phyloP scores from a whole-genome alignment of 2,329 filamentous ascomycete species.

The Hysterium pulicare region DNA sequence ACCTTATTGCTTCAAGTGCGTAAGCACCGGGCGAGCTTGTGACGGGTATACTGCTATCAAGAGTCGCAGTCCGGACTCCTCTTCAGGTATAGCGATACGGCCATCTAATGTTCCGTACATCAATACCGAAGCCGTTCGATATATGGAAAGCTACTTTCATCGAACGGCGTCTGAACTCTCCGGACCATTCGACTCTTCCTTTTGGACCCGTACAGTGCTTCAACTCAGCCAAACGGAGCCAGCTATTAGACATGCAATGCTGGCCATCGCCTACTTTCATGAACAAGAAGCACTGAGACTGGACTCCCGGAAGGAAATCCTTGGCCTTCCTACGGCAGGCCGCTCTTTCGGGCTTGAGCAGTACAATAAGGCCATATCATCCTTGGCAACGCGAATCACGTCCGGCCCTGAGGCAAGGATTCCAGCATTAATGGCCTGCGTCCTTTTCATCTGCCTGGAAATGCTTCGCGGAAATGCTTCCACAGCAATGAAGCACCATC shows the following conservation, averaged over 20 bases:
- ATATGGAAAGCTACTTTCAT: constrained; percentile 35
- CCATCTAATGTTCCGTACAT: neutral
- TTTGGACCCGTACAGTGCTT: constrained; percentile 37
- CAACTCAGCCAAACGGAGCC: constrained; percentile 36
- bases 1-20: constrained; percentile 32
- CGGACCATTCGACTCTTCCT: constrained; percentile 18
- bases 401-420: constrained; percentile 21
- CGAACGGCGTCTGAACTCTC: constrained; percentile 33
- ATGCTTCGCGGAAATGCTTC: constrained; percentile 36
- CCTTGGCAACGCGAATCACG: constrained; percentile 21
- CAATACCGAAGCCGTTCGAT: neutral
- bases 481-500: constrained; percentile 35
- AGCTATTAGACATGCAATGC: constrained; percentile 36
- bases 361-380: constrained; percentile 35
- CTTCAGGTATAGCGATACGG: neutral
- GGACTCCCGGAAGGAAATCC: neutral
- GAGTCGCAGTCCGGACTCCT: neutral
- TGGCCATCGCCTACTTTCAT: constrained; percentile 34
- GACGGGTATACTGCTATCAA: constrained; percentile 4
- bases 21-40: constrained; percentile 5
- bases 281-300: constrained; percentile 5
- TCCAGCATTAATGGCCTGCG: constrained; percentile 33
- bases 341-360: constrained; percentile 27
- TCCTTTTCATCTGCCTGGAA: constrained; percentile 39
- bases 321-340: neutral